A percentile compares a stretch with the other conserved stretches of the same genome.
Evolutionary conservation across 768 basidiomycete genomes (phyloP).

Genomic region (Multifurca ochricompacta): DNA sequence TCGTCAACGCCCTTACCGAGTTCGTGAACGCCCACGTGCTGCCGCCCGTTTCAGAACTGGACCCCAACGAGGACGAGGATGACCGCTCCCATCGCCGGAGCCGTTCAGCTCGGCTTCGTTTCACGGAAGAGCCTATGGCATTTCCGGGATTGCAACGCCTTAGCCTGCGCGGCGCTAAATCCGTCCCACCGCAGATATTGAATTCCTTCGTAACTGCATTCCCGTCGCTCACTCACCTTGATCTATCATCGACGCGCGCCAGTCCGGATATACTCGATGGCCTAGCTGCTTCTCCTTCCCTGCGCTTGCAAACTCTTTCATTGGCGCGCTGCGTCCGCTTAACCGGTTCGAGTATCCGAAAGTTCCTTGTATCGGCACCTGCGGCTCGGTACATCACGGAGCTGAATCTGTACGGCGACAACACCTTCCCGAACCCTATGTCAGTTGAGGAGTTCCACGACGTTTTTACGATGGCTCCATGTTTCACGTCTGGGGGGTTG

Average conservation of each 20-base stretch:
- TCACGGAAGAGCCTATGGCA: conserved; percentile 43
- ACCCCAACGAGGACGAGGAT: conserved; percentile 36
- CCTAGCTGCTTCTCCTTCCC: conserved; percentile 53
- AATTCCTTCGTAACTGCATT: conserved; percentile 72
- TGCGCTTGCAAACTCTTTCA: conserved; percentile 71
- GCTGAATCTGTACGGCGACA: conserved; percentile 84
- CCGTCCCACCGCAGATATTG: conserved; percentile 60
- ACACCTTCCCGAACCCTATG: conserved; percentile 71
- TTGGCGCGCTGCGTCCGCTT: conserved; percentile 82
- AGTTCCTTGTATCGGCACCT: conserved; percentile 63
- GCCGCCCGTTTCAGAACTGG: conserved; percentile 36
- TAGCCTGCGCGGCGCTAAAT: conserved; percentile 75
- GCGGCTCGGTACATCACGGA: conserved; percentile 59
- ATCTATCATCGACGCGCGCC: conserved; percentile 68
- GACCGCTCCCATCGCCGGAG: conserved; percentile 19
- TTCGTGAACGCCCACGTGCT: conserved; percentile 66
- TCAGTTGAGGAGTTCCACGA: conserved; percentile 54
- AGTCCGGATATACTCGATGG: conserved; percentile 65
- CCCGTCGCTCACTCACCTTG: conserved; percentile 57
- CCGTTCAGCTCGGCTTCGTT: conserved; percentile 30
- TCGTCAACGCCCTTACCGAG: conserved; percentile 77
- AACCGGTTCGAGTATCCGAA: conserved; percentile 67
- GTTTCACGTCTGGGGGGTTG: conserved; percentile 65
- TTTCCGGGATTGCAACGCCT: conserved; percentile 72
- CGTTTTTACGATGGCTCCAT: conserved; percentile 68